Evolutionary conservation across 768 basidiomycete genomes (phyloP), one percentile per base, ranked within the genome.

Genomic region (Amanita muscaria): DNA sequence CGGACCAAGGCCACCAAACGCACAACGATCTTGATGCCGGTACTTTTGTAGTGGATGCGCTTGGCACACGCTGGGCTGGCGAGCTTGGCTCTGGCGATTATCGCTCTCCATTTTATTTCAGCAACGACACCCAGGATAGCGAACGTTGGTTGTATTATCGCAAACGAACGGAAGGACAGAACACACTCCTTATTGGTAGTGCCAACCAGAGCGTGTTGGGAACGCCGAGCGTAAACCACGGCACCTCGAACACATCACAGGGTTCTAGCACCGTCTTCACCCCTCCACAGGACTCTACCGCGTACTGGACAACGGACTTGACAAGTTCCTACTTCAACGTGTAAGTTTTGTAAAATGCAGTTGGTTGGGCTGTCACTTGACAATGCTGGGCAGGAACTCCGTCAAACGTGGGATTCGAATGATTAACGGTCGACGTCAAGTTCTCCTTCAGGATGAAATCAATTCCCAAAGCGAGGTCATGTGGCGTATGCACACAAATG

Each of bases 401-500:
- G 76, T 87, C 56, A 77, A 79, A 56, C 91, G 96, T 49, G 96
- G 93, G 40, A 68, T 92, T 42, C 86, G 91, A 37, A 57, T 81
- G 47, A 56, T 97, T 51, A 98, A 98, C 62, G 69, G 66, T 29
- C 80, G 96, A 50, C 76, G 73, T 49, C 96, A 97, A 64, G 81
- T 97, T 11, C 77, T 99, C 12, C 59, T 99, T 36, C 94, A 94
- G 61, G 94, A 97, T 64, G 96, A 99, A 57, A 81, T 97, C 56
- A 72, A 63, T 14, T 66, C 80, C 2, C 62, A 71, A 25, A 67
- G 61, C 5, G 53, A 69, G 16, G 60, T 96, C 36, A 76, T 82
- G 67, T 96, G 94, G 94, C 80, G 90, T 37, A 87, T 88, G 73
- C 92, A 98, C 64, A 97, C 94, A 46, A 98, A 98, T 64, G 93